Base-by-base conservation (phyloP, 495 filamentous ascomycete species). In the Penicillium paradoxum region DNA sequence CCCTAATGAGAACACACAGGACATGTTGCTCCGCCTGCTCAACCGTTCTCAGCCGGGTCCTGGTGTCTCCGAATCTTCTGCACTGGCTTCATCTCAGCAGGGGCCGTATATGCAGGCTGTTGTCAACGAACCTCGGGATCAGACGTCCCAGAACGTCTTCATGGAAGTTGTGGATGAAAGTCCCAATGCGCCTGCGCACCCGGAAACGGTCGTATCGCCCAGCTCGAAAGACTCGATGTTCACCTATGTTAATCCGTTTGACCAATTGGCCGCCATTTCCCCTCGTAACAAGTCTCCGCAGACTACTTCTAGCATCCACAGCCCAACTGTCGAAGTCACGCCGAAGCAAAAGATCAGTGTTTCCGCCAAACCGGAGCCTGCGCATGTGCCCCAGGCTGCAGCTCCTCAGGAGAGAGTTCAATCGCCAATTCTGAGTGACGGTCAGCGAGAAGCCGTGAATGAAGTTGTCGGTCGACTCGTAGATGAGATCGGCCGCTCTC, bases 171-270 rank as follows among this genome's bases (percentile, higher is more conserved):
- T 59, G 46, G 58, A 64, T 9, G 22, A 54, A 38, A 47, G 32
- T 22, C 38, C 59, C 5, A 51, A 57, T 38, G 63, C 50, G n/a
- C 46, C 62, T 62, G 63, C 58, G 59, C 62, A 62, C 59, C 64
- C 58, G 50, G 70, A 73, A 55, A 59, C 56, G 53, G 60, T 60
- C 47, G 60, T 60, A 34, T 54, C 68, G 38, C 50, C 60, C 9
- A 17, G 43, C 37, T 51, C 67, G 21, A 79, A 80, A 52, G 71
- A 69, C 3, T 68, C 73, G 17, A 72, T 86, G 22, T 92, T 92
- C 70, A 88, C 80, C 25, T 89, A 89, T 63, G 80, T 85, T 55
- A 90, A 90, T 58, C 88, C 88, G 4, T 91, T 92, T 53, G 87
- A 90, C 27, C 83, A 89, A 62, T 65, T 90, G 25, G 79, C 85